phyloP scores from a whole-genome alignment of 2,329 filamentous ascomycete species.

The Dactylellina parvicollis region DNA sequence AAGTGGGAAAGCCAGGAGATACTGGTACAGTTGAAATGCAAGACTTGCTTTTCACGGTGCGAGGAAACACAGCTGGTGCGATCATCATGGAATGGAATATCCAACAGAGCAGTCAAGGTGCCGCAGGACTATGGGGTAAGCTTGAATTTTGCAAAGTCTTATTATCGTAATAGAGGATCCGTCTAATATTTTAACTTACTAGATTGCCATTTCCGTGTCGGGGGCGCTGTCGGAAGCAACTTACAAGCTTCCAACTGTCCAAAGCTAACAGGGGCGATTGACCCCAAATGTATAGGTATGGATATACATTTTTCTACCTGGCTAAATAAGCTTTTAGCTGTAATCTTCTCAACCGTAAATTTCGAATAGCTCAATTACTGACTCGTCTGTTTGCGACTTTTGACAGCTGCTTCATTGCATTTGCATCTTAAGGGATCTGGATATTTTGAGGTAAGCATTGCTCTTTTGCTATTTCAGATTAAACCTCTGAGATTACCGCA shows the following conservation, averaged over 20 bases:
- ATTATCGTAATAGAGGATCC: not conserved
- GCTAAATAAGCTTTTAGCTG: too few species aligned
- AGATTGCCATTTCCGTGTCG: constrained; percentile 59
- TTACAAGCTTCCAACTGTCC: constrained; percentile 59
- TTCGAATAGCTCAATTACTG: not conserved
- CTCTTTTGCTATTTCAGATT: too few species aligned
- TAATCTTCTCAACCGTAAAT: not conserved
- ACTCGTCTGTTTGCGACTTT: not conserved
- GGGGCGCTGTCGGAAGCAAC: constrained; percentile 62
- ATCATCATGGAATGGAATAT: constrained; percentile 79
- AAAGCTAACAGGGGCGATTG: constrained; percentile 63
- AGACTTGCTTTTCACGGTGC: constrained; percentile 76
- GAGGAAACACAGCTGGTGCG: constrained; percentile 74
- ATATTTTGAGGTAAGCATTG: constrained; percentile 64
- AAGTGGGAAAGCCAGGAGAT: constrained; percentile 71
- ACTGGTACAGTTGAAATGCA: constrained; percentile 74
- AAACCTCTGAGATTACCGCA: too few species aligned
- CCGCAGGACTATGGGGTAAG: constrained; percentile 73
- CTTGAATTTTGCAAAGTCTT: not conserved
- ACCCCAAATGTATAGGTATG: constrained; percentile 59
- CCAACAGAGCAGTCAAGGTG: constrained; percentile 61
- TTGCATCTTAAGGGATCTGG: constrained; percentile 61
- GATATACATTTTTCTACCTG: too few species aligned
- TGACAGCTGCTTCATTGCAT: constrained; percentile 60
- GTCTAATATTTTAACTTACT: not conserved